Conservation (phyloP, 306 rosid species). For the Leucaena leucocephala region DNA sequence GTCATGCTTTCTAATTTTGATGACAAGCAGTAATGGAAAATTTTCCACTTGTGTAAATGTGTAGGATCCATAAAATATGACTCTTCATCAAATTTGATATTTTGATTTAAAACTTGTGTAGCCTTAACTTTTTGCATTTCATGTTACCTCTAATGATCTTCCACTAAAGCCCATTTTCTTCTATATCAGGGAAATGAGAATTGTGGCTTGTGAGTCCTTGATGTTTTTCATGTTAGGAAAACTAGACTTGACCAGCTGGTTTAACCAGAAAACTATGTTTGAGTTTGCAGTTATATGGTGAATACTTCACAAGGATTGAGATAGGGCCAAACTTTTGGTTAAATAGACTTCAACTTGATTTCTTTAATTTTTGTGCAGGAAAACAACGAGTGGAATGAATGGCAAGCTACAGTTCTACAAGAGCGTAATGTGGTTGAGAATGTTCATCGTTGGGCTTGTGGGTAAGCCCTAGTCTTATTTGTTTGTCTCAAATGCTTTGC, state of each 20-base stretch:
- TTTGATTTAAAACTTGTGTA: constrained; percentile 1
- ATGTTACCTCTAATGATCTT: background rate
- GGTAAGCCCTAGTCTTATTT: constrained; percentile 59
- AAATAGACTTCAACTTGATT: constrained; percentile 22
- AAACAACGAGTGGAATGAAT: constrained; percentile 81
- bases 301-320: background rate
- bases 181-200: constrained; percentile 13
- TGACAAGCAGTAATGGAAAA: background rate
- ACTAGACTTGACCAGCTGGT: background rate
- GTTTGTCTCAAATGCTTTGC: constrained; percentile 29
- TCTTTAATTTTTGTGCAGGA: constrained; percentile 59
- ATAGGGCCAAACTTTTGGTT: background rate
- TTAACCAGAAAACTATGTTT: constrained; percentile 1
- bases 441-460: constrained; percentile 93
- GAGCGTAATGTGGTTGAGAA: constrained; percentile 92
- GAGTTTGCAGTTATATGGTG: constrained; percentile 29
- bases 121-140: constrained; percentile 20
- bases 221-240: constrained; percentile 7
- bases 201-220: constrained; percentile 18
- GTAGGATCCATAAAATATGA: constrained; percentile 9
- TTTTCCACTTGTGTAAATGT: constrained; percentile 12
- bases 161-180: constrained; percentile 4
- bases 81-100: constrained; percentile 16
- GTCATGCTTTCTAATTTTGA: background rate
- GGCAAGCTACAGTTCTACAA: constrained; percentile 83